These are phyloP conservation scores for Coemansia sp. DNA, from an alignment of 371 early-diverging fungal genomes.

Conservation along the genomic window DNA sequence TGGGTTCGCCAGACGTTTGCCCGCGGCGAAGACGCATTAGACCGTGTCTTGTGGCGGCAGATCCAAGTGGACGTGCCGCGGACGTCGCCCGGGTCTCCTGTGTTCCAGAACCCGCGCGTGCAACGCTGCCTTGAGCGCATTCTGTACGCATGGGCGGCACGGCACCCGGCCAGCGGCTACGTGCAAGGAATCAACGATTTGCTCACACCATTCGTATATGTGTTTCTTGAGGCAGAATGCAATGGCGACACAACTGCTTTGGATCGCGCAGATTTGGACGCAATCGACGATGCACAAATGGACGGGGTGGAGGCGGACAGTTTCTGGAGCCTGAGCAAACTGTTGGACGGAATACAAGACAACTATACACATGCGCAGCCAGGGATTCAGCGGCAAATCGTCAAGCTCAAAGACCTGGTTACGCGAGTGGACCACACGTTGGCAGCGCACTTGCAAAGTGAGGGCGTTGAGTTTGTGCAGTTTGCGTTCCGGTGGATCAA, in stretches of 20 bases:
- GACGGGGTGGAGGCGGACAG: slow-evolving; percentile 86
- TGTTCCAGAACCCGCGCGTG: slow-evolving; percentile 79
- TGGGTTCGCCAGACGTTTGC: slow-evolving; percentile 76
- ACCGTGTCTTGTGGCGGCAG: slow-evolving; percentile 88
- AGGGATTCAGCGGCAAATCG: slow-evolving; percentile 91
- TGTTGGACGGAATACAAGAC: slow-evolving; percentile 97
- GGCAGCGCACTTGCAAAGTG: slow-evolving; percentile 74
- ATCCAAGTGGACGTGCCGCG: slow-evolving; percentile 89
- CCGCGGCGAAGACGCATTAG: slow-evolving; percentile 74
- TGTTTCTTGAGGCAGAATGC: slow-evolving; percentile 56
- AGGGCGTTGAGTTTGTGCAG: slow-evolving; percentile 95
- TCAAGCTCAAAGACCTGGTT: slow-evolving; percentile 82
- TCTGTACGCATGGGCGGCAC: slow-evolving; percentile 94
- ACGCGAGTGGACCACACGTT: slow-evolving; percentile 81
- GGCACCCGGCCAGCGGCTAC: slow-evolving; percentile 98
- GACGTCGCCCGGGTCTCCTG: slow-evolving; percentile 77
- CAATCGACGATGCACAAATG: slow-evolving; percentile 38
- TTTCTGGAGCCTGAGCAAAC: slow-evolving; percentile 93
- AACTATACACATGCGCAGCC: slow-evolving; percentile 96
- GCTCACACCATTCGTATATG: slow-evolving; percentile 91
- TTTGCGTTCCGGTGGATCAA: slow-evolving; percentile 99
- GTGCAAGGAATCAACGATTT: slow-evolving; percentile 99
- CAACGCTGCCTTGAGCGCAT: slow-evolving; percentile 88
- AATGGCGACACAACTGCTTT: background rate
- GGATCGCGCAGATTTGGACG: background rate